Evolutionary conservation across 2,329 filamentous ascomycete species (phyloP), one percentile per base, ranked within the genome.

Genomic region (Thelonectria discophora): DNA sequence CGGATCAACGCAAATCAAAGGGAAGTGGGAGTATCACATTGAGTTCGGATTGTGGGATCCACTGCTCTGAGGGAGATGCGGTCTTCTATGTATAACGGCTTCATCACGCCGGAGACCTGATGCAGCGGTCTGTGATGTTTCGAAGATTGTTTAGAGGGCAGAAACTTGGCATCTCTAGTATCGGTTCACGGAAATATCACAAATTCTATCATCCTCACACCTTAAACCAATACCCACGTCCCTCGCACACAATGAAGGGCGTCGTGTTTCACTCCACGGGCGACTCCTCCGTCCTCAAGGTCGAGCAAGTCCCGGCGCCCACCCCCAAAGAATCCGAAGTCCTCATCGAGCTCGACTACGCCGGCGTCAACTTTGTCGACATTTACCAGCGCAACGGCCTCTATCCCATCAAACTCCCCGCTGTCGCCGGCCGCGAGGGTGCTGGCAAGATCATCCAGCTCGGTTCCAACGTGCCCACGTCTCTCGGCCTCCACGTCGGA

Each of bases 341-440:
- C 12, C 40, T 54, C 13, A 21, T 54, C 17, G 40, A 54, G 40
- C 11, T 54, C 17, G 51, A 54, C 24, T 54, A 54, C 17, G 51
- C 51, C 3, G 51, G 51, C 27, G 51, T 54, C 51, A 54, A 54
- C 20, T 54, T 54, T 30, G 51, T 54, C 39, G 51, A 54, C 40
- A 54, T 46, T 12, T 54, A 54, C 18, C 39, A 30, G 17, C 39
- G 51, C 2, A 34, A 46, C 40, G 51, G 51, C 39, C 17, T 54
- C 18, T 54, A 54, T 18, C 15, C 51, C 2, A 46, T 34, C n/a
- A 54, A 54, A 2, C 17, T 54, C 13, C 51, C 51, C 18, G 18
- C 39, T 13, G 45, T 54, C 6, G 40, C 51, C 17, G 51, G 51
- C n/a, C 51, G 51, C 13, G 51, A 54, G 15, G 51, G 51, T 32